Base-by-base conservation (phyloP, 1,284 basidiomycete species). In the Boletus hoseneyae region DNA sequence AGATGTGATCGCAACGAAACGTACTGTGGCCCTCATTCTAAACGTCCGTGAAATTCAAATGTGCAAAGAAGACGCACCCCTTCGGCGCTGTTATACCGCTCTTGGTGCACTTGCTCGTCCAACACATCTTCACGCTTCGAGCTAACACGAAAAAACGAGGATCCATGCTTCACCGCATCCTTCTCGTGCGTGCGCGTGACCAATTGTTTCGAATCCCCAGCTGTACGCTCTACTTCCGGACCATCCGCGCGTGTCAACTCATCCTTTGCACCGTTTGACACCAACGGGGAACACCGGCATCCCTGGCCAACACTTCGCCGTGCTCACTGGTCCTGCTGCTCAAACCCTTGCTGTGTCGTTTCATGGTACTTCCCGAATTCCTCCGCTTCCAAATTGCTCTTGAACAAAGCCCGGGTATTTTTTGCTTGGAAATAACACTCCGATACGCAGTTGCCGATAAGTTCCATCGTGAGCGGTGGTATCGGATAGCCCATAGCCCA, bases 1-100 rank as follows among this genome's bases (percentile, higher is more conserved):
- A 18, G 62, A 65, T 8, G 51, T 65, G 27, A 68, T 50, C 1
- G 66, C 34, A 64, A 27, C 3, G 63, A 62, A 38, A 64, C 66
- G 5, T 48, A 64, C 62, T 68, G 16, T 21, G 0, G 41, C 29
- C 19, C 4, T 16, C 15, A 0, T 34, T 18, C 6, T 4, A 48
- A 30, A 51, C 12, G 5, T 32, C 3, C 3, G 2, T 18, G 19
- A 33, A 38, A 37, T 1, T 3, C 19, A 19, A 11, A 8, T 4
- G 11, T 6, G 15, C 1, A 23, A 18, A 25, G 34, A 33, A 23
- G 33, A 42, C 44, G 13, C 21, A 61, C 61, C 51, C 47, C 50
- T 47, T 64, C 54, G 3, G 62, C 62, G 23, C 54, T 53, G 16
- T 34, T 25, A 19, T 61, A 64, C 13, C 63, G 53, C 9, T 47